Evolutionary conservation across 163 green algal genomes (phyloP).

Genomic region (Coccomyxa subellipsoidea): DNA sequence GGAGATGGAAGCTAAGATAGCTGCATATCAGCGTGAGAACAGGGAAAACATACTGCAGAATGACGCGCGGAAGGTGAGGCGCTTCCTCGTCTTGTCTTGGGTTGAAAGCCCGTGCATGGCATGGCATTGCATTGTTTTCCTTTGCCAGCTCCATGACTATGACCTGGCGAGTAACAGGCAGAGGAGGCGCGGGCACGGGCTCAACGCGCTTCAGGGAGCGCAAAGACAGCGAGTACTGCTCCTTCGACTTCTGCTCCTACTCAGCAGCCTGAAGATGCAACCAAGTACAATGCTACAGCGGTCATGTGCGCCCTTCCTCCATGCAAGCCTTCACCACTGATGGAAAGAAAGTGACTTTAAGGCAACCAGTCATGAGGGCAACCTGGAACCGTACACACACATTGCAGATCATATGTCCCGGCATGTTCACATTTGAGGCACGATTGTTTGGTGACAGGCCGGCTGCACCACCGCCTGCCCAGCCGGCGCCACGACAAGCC

Average conservation of each 20-base stretch:
- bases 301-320: not conserved
- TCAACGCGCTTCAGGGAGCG: constrained; percentile 16
- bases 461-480: not conserved
- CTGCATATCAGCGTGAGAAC: constrained; percentile 38
- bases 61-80: constrained; percentile 28
- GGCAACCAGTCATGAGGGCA: not conserved
- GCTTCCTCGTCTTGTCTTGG: not conserved
- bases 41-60: constrained; percentile 37
- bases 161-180: not conserved
- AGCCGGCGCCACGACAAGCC: not conserved
- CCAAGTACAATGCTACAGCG: not conserved
- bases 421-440: not conserved
- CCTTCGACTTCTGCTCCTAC: not conserved
- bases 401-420: not conserved
- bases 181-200: constrained; percentile 22
- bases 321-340: not conserved
- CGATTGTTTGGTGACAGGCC: not conserved
- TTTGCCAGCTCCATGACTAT: not conserved
- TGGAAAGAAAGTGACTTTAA: not conserved
- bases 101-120: not conserved
- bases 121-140: not conserved
- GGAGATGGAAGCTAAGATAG: constrained; percentile 34
- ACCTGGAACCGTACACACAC: not conserved
- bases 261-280: not conserved
- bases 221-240: not conserved